Base-by-base conservation (phyloP, 2,329 filamentous ascomycete species). In the Aquanectria penicillioides region DNA sequence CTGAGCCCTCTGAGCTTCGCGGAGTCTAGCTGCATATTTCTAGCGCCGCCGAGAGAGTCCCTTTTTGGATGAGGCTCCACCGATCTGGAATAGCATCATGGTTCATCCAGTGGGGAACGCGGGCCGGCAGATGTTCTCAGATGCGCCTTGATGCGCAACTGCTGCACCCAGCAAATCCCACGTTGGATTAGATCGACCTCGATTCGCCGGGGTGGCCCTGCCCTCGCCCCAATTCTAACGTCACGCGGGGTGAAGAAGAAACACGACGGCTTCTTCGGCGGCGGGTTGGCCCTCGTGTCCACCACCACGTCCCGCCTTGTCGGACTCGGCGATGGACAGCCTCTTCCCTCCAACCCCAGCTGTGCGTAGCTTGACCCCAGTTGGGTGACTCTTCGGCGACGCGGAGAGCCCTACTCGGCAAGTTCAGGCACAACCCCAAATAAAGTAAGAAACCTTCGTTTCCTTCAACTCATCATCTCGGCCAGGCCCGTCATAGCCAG, bases 1-100 rank as follows among this genome's bases (percentile, higher is more conserved):
- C 13, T 25, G 31, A 34, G 33, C 17, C 23, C 15, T 29, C 28
- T 5, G 17, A 26, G 22, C 41, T 47, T 53, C 25, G 26, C 8
- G 7, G 17, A 7, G 3, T 10, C 36, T 37, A 18, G 2, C 52
- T 13, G 0, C 4, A 33, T 15, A 12, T 6, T 8, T 43, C 57
- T 70, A 70, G 65, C 17, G 47, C 64, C 68, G 68, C 68, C 68
- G 68, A 38, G 3, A 1, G 1, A 37, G 10, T 17, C 68, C 20
- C 2, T 12, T 47, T 59, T 29, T 1, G 18, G 50, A 51, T 22
- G 23, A 26, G 12, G 17, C 22, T 28, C 44, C 26, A 53, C 29
- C 38, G 36, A 41, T 47, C 58, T 55, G 60, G 57, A 58, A 66
- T 66, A 62, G 55, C 57, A 65, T 61, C 60, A 61, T 40, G 56